Base-by-base conservation (phyloP, 805 yeast species). In the Starmerella vitae region DNA sequence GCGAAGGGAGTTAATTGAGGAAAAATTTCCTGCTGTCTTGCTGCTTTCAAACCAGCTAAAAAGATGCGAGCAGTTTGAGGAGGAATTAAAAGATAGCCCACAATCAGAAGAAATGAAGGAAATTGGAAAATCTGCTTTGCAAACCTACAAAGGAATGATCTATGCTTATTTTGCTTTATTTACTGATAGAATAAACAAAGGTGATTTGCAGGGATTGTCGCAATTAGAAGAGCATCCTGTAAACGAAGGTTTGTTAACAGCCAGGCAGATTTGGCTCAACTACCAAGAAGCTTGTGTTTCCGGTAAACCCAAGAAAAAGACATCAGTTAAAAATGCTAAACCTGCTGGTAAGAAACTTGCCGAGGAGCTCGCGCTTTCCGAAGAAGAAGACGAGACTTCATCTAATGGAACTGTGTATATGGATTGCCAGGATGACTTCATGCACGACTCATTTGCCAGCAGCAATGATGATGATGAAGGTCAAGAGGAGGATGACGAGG, bases 211-310 rank as follows among this genome's bases (percentile, higher is more conserved):
- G 24, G 45, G 45, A 5, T 34, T 46, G 2, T 2, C 34, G 5
- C 62, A 71, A 9, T 75, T 86, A 78, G 84, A 83, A 51, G 93
- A 83, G 40, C 88, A 80, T 48, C 80, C 88, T 3, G 78, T 88
- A 2, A 88, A 91, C 95, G 85, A 82, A 53, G 71, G 79, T 21
- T 76, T 88, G 25, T 63, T 88, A 38, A 75, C 79, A 38, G 68
- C 91, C 3, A 70, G 93, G 48, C 95, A 88, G 54, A 68, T 82
- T 14, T 86, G 95, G 94, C 72, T 91, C 55, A 86, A 80, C 52
- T 94, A 93, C 4, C 66, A 62, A 34, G 72, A 65, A 44, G 55
- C 77, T 26, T 44, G 39, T 6, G 70, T 14, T 1, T 33, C 24
- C 15, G 1, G 13, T 4, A 27, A 15, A 10, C 37, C 25, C 26